phyloP scores from a whole-genome alignment of 176 grass and related monocot species.

The Tillandsia fasciculata region DNA sequence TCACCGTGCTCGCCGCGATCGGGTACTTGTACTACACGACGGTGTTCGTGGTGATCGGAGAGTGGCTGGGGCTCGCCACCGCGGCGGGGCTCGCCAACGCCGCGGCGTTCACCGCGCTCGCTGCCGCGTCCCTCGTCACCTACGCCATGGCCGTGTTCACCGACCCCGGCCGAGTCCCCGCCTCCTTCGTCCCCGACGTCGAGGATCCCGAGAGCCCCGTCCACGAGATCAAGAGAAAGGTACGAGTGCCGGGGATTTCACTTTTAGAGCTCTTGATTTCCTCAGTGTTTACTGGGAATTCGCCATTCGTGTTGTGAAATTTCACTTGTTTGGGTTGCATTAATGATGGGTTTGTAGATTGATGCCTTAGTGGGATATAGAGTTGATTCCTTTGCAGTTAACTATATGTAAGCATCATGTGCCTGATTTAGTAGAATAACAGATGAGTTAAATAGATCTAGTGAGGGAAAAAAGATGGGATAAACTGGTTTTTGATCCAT shows the following conservation, averaged over 20 bases:
- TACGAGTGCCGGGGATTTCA: slow-evolving; percentile 16
- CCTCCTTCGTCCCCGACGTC: slow-evolving; percentile 73
- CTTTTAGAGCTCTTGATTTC: slow-evolving; percentile 28
- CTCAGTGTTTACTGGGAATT: neutral
- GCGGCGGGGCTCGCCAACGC: slow-evolving; percentile 68
- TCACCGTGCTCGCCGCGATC: slow-evolving; percentile 68
- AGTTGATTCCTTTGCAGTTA: slow-evolving; percentile 5
- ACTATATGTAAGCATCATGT: neutral
- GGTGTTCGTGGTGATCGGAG: slow-evolving; percentile 77
- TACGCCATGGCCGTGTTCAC: slow-evolving; percentile 51
- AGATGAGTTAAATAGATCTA: too few relatives aligned
- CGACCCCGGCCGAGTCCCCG: slow-evolving; percentile 84
- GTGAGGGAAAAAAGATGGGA: too few relatives aligned
- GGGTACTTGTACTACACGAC: slow-evolving; percentile 81
- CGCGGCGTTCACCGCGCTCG: slow-evolving; percentile 39
- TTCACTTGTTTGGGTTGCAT: slow-evolving; percentile 15
- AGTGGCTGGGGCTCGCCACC: slow-evolving; percentile 63
- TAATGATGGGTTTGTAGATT: neutral
- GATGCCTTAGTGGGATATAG: neutral
- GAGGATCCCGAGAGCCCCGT: slow-evolving; percentile 48
- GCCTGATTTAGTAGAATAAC: too few relatives aligned
- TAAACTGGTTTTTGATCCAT: too few relatives aligned
- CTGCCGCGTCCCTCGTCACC: slow-evolving; percentile 44
- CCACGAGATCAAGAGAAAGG: slow-evolving; percentile 95
- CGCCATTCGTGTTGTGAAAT: slow-evolving; percentile 8